These are phyloP conservation scores for Vigna reflexopilosa DNA, from an alignment of 306 rosid genomes.

Conservation along the genomic window DNA sequence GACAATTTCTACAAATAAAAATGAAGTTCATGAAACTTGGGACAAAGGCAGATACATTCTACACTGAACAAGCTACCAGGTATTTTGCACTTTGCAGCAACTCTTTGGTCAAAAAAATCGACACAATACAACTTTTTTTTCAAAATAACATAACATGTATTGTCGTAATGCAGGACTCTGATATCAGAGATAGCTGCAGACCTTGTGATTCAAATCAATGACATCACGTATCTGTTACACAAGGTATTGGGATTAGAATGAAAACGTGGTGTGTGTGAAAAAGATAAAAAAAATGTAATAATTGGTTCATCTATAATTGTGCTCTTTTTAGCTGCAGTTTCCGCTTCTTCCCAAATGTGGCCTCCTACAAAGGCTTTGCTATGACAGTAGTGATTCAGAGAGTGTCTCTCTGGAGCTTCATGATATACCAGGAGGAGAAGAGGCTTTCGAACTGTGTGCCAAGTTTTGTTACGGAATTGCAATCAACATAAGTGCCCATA, in stretches of 20 bases:
- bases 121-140: conserved; percentile 14
- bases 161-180: conserved; percentile 66
- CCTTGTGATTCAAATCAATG: conserved; percentile 72
- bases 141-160: conserved; percentile 41
- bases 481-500: conserved; percentile 86
- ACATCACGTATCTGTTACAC: conserved; percentile 73
- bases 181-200: conserved; percentile 78
- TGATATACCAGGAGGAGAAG: conserved; percentile 93
- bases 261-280: conserved; percentile 17
- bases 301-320: conserved; percentile 51
- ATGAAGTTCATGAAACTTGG: conserved; percentile 99
- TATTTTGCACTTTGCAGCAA: conserved; percentile 39
- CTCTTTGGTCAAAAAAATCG: conserved; percentile 9
- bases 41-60: conserved; percentile 86
- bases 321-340: conserved; percentile 78
- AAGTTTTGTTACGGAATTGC: conserved; percentile 94
- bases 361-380: conserved; percentile 83
- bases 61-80: conserved; percentile 93
- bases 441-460: conserved; percentile 89
- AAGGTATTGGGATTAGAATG: conserved; percentile 59
- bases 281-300: conserved; percentile 25
- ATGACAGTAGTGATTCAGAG: conserved; percentile 60
- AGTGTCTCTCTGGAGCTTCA: conserved; percentile 69
- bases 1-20: conserved; percentile 45
- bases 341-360: conserved; percentile 86